A percentile compares a stretch with the other conserved stretches of the same genome.
These are phyloP conservation scores for Podospora pseudoanserina DNA, from an alignment of 495 filamentous ascomycete genomes.

Conservation along the genomic window DNA sequence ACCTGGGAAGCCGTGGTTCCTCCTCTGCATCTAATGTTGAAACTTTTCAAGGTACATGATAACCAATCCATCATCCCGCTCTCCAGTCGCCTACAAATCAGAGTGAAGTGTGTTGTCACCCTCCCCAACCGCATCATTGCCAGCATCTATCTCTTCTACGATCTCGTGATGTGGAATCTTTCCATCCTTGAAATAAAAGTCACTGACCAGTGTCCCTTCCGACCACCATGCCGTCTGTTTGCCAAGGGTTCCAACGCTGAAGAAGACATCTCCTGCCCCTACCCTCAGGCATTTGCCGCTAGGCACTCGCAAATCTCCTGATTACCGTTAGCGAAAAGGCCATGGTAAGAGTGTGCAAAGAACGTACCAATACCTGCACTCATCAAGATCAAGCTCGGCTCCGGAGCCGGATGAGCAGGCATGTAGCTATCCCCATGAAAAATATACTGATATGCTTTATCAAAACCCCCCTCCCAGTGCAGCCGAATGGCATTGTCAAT, in stretches of 20 bases:
- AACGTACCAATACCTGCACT: not conserved
- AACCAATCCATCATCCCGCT: not conserved
- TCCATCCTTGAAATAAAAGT: not conserved
- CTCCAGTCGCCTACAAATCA: not conserved
- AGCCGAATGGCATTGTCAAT: not conserved
- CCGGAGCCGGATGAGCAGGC: not conserved
- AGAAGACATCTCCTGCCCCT: not conserved
- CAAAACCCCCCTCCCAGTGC: not conserved
- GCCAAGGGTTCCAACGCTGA: not conserved
- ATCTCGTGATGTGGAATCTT: not conserved
- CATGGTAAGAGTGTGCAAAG: not conserved
- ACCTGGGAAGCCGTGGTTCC: too few relatives aligned
- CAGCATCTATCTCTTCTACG: not conserved
- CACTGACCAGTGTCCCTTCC: not conserved
- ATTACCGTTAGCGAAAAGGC: not conserved
- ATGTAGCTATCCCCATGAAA: not conserved
- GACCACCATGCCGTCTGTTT: not conserved
- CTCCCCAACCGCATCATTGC: not conserved
- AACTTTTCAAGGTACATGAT: not conserved
- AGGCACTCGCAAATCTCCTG: not conserved
- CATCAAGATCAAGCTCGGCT: not conserved
- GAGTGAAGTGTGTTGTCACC: not conserved
- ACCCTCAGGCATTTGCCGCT: not conserved
- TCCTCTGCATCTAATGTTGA: not conserved
- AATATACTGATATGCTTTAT: not conserved